These are phyloP conservation scores for Lindgomyces ingoldianus DNA, from an alignment of 495 filamentous ascomycete genomes.

Conservation along the genomic window DNA sequence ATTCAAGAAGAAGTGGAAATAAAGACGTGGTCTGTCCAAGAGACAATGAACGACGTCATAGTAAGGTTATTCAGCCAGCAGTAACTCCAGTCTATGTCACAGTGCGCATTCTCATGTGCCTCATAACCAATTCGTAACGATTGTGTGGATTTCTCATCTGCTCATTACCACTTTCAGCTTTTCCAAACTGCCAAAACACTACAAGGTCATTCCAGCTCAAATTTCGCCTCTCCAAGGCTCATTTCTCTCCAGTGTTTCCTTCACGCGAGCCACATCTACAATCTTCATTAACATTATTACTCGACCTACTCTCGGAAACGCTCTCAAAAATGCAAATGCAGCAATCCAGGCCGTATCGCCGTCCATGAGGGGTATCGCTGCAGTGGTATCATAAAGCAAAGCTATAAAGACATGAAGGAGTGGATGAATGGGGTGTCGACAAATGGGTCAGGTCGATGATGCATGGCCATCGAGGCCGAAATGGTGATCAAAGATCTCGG, in stretches of 20 bases:
- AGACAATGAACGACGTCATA: too few relatives aligned
- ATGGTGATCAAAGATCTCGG: background rate
- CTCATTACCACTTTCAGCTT: background rate
- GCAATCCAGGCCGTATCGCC: conserved; percentile 24
- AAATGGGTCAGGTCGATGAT: background rate
- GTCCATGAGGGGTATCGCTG: conserved; percentile 29
- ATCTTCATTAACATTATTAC: conserved; percentile 9
- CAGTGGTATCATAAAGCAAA: conserved; percentile 28
- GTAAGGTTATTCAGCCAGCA: background rate
- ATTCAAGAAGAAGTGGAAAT: too few relatives aligned
- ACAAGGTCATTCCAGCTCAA: background rate
- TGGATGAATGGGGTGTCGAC: conserved; percentile 5
- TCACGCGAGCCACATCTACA: background rate
- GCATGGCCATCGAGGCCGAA: conserved; percentile 4
- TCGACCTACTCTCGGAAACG: background rate
- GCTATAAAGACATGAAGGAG: conserved; percentile 6
- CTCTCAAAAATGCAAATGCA: conserved; percentile 22
- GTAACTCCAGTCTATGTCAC: background rate
- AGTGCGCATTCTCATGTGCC: background rate
- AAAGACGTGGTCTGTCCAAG: too few relatives aligned
- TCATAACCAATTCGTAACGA: background rate
- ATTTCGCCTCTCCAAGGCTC: background rate
- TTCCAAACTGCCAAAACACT: background rate
- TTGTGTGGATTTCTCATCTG: background rate
- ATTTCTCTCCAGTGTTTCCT: background rate